Evolutionary conservation across 2,329 filamentous ascomycete genomes (phyloP).

Genomic region (Pseudopithomyces maydicus): DNA sequence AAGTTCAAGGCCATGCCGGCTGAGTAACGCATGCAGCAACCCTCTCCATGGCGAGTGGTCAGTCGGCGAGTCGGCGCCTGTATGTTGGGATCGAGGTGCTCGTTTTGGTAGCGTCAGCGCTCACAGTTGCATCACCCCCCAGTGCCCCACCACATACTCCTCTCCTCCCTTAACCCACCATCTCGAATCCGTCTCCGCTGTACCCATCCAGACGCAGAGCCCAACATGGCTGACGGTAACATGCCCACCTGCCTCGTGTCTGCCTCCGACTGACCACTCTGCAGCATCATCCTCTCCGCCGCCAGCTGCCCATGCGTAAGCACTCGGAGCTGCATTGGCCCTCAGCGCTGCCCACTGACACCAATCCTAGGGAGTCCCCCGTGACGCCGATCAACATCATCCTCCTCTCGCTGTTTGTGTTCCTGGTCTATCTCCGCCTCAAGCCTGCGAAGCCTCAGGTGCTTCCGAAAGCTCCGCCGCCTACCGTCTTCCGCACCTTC

Average conservation of each 20-base stretch:
- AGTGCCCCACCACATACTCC: slow-evolving; percentile 2
- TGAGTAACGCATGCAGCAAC: slow-evolving; percentile 12
- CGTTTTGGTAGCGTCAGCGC: slow-evolving; percentile 9
- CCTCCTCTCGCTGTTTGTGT: slow-evolving; percentile 62
- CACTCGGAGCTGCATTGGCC: slow-evolving; percentile 7
- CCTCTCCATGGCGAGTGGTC: background rate
- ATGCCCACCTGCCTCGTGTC: background rate
- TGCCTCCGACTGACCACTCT: slow-evolving; percentile 39
- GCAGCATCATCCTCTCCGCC: slow-evolving; percentile 68
- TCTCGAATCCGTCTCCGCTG: background rate
- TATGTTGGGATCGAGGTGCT: too few relatives aligned
- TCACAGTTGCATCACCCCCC: slow-evolving; percentile 20
- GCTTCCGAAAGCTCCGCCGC: slow-evolving; percentile 64
- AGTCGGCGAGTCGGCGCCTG: background rate
- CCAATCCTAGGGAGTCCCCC: slow-evolving; percentile 54
- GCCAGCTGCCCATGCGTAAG: slow-evolving; percentile 51
- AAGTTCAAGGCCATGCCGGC: slow-evolving; percentile 2
- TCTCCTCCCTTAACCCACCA: background rate
- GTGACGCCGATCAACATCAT: slow-evolving; percentile 66
- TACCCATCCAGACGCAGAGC: background rate
- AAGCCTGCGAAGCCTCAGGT: slow-evolving; percentile 57
- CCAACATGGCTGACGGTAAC: slow-evolving; percentile 34
- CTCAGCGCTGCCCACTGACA: slow-evolving; percentile 1
- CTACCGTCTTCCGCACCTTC: slow-evolving; percentile 86
- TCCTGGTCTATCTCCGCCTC: slow-evolving; percentile 64